Conservation (phyloP, 2,329 filamentous ascomycete species). For the Trichoderma sp. region DNA sequence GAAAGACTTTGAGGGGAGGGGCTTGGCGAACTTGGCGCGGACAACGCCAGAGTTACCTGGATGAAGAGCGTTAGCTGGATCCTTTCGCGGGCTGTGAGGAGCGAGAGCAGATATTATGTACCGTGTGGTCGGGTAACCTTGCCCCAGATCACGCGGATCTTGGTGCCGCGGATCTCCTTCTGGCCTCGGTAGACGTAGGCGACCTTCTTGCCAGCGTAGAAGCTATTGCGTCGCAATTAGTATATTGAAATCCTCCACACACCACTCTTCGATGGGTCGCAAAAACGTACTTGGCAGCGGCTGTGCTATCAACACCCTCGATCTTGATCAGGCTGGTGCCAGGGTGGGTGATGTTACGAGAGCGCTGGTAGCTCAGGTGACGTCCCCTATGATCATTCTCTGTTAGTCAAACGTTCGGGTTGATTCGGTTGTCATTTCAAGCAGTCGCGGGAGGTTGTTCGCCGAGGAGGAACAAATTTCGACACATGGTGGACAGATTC, state of each 20-base stretch:
- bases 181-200: slow-evolving; percentile 97
- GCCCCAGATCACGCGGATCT: slow-evolving; percentile 99
- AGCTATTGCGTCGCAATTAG: slow-evolving; percentile 53
- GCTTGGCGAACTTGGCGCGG: slow-evolving; percentile 94
- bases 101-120: slow-evolving; percentile 51
- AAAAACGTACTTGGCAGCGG: slow-evolving; percentile 77
- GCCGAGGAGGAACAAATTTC: not conserved
- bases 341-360: slow-evolving; percentile 88
- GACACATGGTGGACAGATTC: not conserved
- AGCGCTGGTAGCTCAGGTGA: slow-evolving; percentile 97
- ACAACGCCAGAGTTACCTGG: slow-evolving; percentile 96
- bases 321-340: slow-evolving; percentile 96
- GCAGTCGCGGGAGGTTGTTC: slow-evolving; percentile 10
- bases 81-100: not conserved
- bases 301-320: slow-evolving; percentile 91
- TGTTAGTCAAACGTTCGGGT: slow-evolving; percentile 38
- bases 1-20: slow-evolving; percentile 96
- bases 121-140: slow-evolving; percentile 96
- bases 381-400: slow-evolving; percentile 69
- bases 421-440: slow-evolving; percentile 1
- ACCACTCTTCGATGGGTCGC: not conserved
- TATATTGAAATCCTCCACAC: not conserved
- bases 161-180: slow-evolving; percentile 94
- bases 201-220: slow-evolving; percentile 99
- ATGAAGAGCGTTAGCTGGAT: slow-evolving; percentile 12